Conservation (phyloP, 345 rosid species). For the Xanthoceras sorbifolium region DNA sequence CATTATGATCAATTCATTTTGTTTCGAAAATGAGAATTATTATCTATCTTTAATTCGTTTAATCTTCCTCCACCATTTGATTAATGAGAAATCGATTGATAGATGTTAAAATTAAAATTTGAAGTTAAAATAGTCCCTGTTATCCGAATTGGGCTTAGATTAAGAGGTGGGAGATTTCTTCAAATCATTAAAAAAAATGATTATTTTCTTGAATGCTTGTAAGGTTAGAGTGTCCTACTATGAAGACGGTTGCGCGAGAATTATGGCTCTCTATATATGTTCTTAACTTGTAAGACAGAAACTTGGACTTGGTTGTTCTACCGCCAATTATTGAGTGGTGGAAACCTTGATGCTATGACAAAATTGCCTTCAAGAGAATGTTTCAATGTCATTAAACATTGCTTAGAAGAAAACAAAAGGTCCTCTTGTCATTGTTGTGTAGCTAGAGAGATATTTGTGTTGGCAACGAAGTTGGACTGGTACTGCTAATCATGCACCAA, state of each 20-base stretch:
- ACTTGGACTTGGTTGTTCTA: slow-evolving; percentile 8
- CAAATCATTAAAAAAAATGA: background rate
- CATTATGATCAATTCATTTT: too few species aligned
- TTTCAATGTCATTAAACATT: slow-evolving; percentile 6
- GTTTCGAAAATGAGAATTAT: too few species aligned
- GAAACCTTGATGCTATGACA: background rate
- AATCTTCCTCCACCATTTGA: too few species aligned
- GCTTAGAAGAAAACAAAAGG: slow-evolving; percentile 19
- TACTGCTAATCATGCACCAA: background rate
- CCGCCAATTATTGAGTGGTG: slow-evolving; percentile 9
- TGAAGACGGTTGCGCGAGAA: background rate
- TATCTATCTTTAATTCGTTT: too few species aligned
- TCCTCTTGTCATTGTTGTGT: background rate
- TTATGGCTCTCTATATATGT: background rate
- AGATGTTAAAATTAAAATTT: too few species aligned
- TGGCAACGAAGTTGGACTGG: slow-evolving; percentile 2
- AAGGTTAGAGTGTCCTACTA: background rate
- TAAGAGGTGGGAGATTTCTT: background rate
- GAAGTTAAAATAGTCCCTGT: too few species aligned
- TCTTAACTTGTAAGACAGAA: slow-evolving; percentile 10
- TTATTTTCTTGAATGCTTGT: background rate
- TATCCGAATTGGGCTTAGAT: too few species aligned
- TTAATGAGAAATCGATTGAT: too few species aligned
- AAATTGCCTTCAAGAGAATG: background rate
- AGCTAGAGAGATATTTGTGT: background rate